Conservation (phyloP, 2,329 filamentous ascomycete genomes). For the Fusarium guadeloupense region DNA sequence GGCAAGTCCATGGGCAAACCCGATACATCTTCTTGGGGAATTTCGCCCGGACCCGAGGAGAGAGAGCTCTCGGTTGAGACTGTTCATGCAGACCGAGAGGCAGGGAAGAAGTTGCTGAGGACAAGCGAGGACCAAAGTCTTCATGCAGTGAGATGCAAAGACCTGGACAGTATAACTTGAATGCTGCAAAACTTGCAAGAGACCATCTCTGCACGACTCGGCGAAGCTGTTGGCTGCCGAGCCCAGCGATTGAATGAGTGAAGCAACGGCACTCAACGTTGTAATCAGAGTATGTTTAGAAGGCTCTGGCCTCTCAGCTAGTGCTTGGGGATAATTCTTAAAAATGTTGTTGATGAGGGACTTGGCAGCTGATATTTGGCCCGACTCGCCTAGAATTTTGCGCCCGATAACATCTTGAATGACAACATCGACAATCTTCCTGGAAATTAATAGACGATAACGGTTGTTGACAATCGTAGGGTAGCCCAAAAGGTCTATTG, state of each 20-base stretch:
- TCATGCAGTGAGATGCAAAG: conserved; percentile 85
- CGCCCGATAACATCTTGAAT: conserved; percentile 84
- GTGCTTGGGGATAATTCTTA: conserved; percentile 91
- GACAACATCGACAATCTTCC: conserved; percentile 84
- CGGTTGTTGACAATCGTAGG: conserved; percentile 81
- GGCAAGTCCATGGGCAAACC: conserved; percentile 90
- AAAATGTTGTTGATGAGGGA: conserved; percentile 86
- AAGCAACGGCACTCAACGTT: conserved; percentile 79
- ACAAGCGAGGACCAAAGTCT: conserved; percentile 87
- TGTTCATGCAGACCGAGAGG: conserved; percentile 96
- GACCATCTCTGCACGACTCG: conserved; percentile 83
- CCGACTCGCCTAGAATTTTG: conserved; percentile 86
- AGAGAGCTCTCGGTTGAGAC: conserved; percentile 84
- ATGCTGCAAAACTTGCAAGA: conserved; percentile 91
- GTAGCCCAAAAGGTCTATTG: conserved; percentile 81
- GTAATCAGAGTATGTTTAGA: conserved; percentile 85
- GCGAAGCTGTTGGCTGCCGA: conserved; percentile 83
- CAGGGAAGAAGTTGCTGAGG: conserved; percentile 91
- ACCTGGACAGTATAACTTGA: conserved; percentile 97
- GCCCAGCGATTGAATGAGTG: conserved; percentile 80
- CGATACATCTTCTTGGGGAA: conserved; percentile 84
- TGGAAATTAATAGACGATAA: conserved; percentile 84
- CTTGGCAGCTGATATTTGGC: conserved; percentile 83
- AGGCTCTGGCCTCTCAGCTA: conserved; percentile 88
- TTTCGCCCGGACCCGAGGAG: conserved; percentile 79